Conservation (phyloP, 345 rosid genomes). For the Cardamine chenopodiifolia region DNA sequence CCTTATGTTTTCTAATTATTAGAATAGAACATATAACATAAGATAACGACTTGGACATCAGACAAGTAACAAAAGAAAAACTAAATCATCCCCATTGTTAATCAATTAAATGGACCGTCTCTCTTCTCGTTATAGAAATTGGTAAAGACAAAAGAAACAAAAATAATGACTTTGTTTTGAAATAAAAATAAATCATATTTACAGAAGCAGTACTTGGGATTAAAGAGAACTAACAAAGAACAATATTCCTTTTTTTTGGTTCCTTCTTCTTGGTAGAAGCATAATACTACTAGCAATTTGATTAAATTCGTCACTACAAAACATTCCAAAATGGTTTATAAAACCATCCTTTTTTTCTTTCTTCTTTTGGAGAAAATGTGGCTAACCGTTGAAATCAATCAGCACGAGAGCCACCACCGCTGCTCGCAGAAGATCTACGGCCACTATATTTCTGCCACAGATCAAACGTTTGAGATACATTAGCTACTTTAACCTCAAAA, state of each 20-base stretch:
- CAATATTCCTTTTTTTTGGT: neutral
- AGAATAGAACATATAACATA: too few species aligned
- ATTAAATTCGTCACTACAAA: slow-evolving; percentile 17
- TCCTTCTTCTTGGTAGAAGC: neutral
- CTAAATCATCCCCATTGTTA: too few species aligned
- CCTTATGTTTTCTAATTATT: too few species aligned
- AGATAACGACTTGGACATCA: too few species aligned
- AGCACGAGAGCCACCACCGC: slow-evolving; percentile 52
- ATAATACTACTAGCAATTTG: neutral
- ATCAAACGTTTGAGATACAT: slow-evolving; percentile 2
- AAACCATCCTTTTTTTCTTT: neutral
- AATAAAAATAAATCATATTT: slow-evolving; percentile 29
- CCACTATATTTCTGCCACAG: slow-evolving; percentile 54
- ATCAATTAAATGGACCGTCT: too few species aligned
- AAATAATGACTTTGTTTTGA: slow-evolving; percentile 8
- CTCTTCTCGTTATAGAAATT: neutral
- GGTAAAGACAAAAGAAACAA: neutral
- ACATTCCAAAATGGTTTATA: slow-evolving; percentile 23
- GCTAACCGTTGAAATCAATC: slow-evolving; percentile 18
- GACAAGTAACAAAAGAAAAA: too few species aligned
- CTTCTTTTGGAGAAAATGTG: neutral
- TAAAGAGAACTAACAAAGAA: slow-evolving; percentile 16
- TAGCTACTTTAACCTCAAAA: neutral
- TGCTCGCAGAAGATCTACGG: slow-evolving; percentile 53
- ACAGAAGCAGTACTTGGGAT: slow-evolving; percentile 12